Base-by-base conservation (phyloP, 352 stramenopile species). In the Globisporangium ultimum region DNA sequence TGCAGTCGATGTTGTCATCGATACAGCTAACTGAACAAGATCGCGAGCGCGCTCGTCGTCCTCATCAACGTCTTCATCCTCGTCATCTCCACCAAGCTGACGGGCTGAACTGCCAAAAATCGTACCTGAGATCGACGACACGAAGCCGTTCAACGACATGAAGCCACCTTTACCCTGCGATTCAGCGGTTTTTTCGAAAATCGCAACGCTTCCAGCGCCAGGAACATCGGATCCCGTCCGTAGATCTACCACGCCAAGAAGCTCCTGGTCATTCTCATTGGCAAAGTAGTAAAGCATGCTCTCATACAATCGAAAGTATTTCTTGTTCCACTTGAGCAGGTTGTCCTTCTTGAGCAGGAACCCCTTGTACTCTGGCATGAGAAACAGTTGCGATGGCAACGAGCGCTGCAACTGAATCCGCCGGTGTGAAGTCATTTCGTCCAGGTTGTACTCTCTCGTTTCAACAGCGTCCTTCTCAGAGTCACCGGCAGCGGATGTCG, bases 241-340 rank as follows among this genome's bases (percentile, higher is more conserved):
- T 24, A 96, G 55, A 63, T 96, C 85, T 40, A 96, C 84, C 51
- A 96, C 85, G 48, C 87, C 87, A 1, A 93, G 69, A 10, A 96
- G 61, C 47, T 92, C 85, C 61, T 95, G 84, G 42, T 96, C 87
- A 0, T 74, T 78, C 58, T 95, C 84, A n/a, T 76, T 89, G 17
- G 79, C 73, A 53, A 96, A 96, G 63, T 95, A 96, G 70, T 93
- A 96, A 28, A 96, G 56, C 82, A 94, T 94, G 60, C 91, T 76
- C 47, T 92, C 84, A 55, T 93, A 92, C 51, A 96, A 59, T 9
- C 87, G 81, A 54, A 96, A 96, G 59, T 95, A 96, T 56, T 87
- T 87, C 56, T 90, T 87, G 63, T 89, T 91, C 87, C 87, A 96
- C 72, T 95, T 93, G 36, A 96, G 79, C 63, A 93, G 71, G 47